These are phyloP conservation scores for Eucalyptus dawsonii DNA, from an alignment of 345 rosid genomes.

Conservation along the genomic window DNA sequence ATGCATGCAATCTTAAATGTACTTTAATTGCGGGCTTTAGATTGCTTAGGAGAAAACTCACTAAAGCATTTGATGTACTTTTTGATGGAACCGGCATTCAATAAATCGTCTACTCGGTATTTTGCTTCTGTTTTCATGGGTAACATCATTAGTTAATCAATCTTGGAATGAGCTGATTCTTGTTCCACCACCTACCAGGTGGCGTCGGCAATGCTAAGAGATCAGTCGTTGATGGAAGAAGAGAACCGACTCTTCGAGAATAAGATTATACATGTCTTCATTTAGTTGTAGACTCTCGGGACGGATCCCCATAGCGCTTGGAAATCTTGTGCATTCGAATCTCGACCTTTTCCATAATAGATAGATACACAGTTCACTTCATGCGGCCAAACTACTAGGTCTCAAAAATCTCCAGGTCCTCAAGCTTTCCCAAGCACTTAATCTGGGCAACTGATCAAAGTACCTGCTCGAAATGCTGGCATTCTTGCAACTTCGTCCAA, in stretches of 20 bases:
- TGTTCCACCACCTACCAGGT: background rate
- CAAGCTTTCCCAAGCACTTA: background rate
- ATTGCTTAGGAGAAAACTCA: background rate
- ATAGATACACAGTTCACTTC: background rate
- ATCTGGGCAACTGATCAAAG: background rate
- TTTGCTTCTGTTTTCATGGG: background rate
- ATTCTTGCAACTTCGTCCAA: background rate
- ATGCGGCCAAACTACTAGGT: background rate
- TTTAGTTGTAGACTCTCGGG: background rate
- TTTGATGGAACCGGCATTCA: background rate
- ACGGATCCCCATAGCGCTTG: background rate
- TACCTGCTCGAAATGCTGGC: background rate
- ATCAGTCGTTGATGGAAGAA: background rate
- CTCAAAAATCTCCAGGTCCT: background rate
- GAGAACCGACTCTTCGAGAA: background rate
- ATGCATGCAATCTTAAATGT: background rate
- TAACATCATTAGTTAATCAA: background rate
- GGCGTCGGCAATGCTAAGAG: background rate
- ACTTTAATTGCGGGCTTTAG: background rate
- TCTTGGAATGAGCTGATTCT: background rate
- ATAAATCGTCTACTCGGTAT: background rate
- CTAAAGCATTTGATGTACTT: background rate
- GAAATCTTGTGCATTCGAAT: background rate
- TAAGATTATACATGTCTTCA: background rate
- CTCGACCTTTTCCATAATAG: background rate